A percentile compares a stretch with the other conserved stretches of the same genome.
Evolutionary conservation across 805 yeast genomes (phyloP).

Genomic region (Jamesozyma hellenica): DNA sequence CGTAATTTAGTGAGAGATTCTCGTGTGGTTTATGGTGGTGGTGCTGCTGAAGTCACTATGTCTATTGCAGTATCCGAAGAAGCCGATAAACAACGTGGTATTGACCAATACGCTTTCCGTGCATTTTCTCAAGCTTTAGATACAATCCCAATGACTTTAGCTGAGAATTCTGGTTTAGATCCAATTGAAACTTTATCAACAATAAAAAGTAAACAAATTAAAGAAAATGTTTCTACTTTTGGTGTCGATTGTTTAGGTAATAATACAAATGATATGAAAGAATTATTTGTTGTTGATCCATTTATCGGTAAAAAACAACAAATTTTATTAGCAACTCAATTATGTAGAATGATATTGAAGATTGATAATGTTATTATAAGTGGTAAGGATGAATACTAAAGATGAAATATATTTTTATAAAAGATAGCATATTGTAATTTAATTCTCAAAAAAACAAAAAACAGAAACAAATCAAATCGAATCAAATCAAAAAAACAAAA

Average conservation of each 20-base stretch:
- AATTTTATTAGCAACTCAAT: slow-evolving; percentile 87
- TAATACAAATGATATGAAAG: slow-evolving; percentile 87
- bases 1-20: slow-evolving; percentile 87
- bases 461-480: no score
- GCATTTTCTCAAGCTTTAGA: slow-evolving; percentile 89
- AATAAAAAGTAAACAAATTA: slow-evolving; percentile 76
- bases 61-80: slow-evolving; percentile 84
- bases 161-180: slow-evolving; percentile 92
- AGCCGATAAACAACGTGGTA: slow-evolving; percentile 88
- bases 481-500: no score
- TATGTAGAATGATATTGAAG: slow-evolving; percentile 94
- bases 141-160: slow-evolving; percentile 84
- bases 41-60: slow-evolving; percentile 93
- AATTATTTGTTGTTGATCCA: slow-evolving; percentile 91
- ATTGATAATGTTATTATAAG: slow-evolving; percentile 92
- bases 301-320: slow-evolving; percentile 96
- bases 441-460: no score
- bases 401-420: no score
- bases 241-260: slow-evolving; percentile 93
- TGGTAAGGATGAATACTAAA: slow-evolving; percentile 63
- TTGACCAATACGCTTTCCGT: slow-evolving; percentile 95
- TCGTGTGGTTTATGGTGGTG: slow-evolving; percentile 98
- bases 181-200: slow-evolving; percentile 84
- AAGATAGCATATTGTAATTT: no score
- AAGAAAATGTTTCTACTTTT: slow-evolving; percentile 54